phyloP scores from a whole-genome alignment of 2,329 filamentous ascomycete genomes.

The Emmonsiellopsis sp. region DNA sequence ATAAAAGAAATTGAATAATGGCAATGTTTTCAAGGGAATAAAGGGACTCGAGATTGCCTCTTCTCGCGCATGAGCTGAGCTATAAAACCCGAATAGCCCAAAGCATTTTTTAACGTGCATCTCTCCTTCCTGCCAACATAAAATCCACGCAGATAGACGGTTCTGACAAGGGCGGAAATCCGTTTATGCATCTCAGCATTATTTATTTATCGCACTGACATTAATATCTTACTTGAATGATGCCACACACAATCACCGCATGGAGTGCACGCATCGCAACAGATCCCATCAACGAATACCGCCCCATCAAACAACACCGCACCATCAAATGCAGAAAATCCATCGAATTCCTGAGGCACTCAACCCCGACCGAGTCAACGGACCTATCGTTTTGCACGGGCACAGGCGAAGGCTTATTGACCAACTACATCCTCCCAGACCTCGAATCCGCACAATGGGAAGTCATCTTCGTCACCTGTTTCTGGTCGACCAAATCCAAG shows the following conservation, averaged over 20 bases:
- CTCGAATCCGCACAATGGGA: constrained; percentile 53
- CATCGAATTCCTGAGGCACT: not conserved
- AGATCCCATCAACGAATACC: too few relatives aligned
- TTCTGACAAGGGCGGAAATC: too few relatives aligned
- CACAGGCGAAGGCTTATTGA: not conserved
- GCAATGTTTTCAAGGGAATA: too few relatives aligned
- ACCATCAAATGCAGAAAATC: not conserved
- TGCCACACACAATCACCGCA: constrained; percentile 8
- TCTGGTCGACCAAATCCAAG: constrained; percentile 59
- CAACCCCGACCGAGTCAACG: not conserved
- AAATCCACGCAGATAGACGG: too few relatives aligned
- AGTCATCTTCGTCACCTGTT: constrained; percentile 71
- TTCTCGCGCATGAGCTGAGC: too few relatives aligned
- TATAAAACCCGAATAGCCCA: too few relatives aligned
- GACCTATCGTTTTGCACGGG: constrained; percentile 48
- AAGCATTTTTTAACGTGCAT: too few relatives aligned
- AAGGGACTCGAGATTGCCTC: too few relatives aligned
- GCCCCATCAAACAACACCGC: not conserved
- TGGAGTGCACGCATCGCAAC: not conserved
- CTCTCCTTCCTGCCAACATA: too few relatives aligned
- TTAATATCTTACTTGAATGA: not conserved
- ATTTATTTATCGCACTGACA: too few relatives aligned
- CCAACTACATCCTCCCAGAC: not conserved
- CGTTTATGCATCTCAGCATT: too few relatives aligned
- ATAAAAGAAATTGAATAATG: too few relatives aligned